These are phyloP conservation scores for Oryza punctata DNA, from an alignment of 176 grass and related monocot genomes.

Conservation along the genomic window DNA sequence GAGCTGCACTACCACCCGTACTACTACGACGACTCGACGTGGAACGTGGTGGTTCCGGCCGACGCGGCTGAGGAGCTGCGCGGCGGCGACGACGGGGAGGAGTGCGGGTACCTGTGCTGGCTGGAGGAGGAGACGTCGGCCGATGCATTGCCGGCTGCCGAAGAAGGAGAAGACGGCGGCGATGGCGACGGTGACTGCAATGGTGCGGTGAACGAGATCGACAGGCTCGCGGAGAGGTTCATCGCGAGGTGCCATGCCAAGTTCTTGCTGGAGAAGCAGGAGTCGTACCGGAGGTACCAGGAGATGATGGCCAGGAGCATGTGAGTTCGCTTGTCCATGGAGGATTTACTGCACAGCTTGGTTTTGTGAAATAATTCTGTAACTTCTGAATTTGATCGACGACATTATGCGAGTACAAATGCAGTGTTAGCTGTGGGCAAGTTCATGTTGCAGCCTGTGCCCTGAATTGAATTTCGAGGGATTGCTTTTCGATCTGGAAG, in stretches of 20 bases:
- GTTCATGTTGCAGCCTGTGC: background rate
- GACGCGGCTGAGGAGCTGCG: background rate
- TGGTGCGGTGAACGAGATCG: conserved; percentile 56
- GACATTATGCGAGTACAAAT: background rate
- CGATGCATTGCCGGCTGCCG: background rate
- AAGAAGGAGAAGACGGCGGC: conserved; percentile 2
- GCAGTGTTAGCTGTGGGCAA: background rate
- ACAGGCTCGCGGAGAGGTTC: conserved; percentile 78
- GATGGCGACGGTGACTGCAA: background rate
- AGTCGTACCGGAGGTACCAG: conserved; percentile 83
- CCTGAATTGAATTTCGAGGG: background rate
- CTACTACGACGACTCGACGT: conserved; percentile 29
- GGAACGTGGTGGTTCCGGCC: conserved; percentile 27
- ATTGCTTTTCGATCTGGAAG: background rate
- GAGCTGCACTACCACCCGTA: background rate
- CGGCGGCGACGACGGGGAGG: background rate
- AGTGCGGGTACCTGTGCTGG: conserved; percentile 61
- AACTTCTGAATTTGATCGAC: background rate
- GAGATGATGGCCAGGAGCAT: conserved; percentile 79
- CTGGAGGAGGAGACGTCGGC: conserved; percentile 53
- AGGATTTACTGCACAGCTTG: background rate
- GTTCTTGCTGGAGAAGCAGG: conserved; percentile 91
- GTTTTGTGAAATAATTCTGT: background rate
- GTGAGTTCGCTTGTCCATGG: conserved; percentile 3
- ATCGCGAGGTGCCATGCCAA: conserved; percentile 77